Evolutionary conservation across 2,329 filamentous ascomycete species (phyloP).

Genomic region (Cordyceps cicadae): DNA sequence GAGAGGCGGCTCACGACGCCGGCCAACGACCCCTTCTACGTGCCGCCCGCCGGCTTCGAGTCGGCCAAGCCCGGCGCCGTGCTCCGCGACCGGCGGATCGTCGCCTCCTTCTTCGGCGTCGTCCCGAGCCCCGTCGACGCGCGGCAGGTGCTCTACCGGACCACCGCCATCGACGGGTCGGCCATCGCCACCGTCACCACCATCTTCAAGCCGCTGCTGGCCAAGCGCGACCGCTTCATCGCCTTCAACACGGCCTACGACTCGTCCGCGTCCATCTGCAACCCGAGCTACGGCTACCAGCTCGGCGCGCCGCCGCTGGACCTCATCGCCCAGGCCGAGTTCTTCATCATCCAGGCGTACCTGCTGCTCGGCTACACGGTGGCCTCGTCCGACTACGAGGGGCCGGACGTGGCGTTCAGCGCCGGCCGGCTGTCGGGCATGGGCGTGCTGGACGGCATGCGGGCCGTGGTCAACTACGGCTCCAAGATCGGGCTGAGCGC

Average conservation of each 20-base stretch:
- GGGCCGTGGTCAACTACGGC: slow-evolving; percentile 5
- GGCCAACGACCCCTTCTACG: slow-evolving; percentile 8
- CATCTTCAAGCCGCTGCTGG: slow-evolving; percentile 11
- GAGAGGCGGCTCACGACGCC: slow-evolving; percentile 3
- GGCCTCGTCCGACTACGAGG: slow-evolving; percentile 9
- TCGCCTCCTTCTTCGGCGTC: slow-evolving; percentile 7
- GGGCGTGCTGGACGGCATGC: slow-evolving; percentile 11
- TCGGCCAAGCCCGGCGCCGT: slow-evolving; percentile 6
- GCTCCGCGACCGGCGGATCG: slow-evolving; percentile 3
- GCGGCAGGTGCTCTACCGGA: slow-evolving; percentile 12
- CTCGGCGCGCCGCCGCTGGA: slow-evolving; percentile 4
- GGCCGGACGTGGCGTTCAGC: slow-evolving; percentile 7
- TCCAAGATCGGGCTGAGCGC: neutral
- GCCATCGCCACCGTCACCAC: slow-evolving; percentile 12
- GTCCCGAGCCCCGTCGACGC: slow-evolving; percentile 6
- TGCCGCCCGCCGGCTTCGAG: slow-evolving; percentile 8
- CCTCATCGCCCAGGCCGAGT: slow-evolving; percentile 7
- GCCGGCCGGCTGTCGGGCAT: slow-evolving; percentile 2
- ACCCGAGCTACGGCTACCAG: slow-evolving; percentile 12
- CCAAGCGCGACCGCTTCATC: slow-evolving; percentile 11
- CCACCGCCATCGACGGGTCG: slow-evolving; percentile 11
- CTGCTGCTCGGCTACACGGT: slow-evolving; percentile 9
- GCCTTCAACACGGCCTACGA: slow-evolving; percentile 12
- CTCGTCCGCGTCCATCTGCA: slow-evolving; percentile 11
- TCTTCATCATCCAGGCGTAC: slow-evolving; percentile 10